Conservation (phyloP, 805 yeast species). For the Metschnikowia chrysomelidarum region DNA sequence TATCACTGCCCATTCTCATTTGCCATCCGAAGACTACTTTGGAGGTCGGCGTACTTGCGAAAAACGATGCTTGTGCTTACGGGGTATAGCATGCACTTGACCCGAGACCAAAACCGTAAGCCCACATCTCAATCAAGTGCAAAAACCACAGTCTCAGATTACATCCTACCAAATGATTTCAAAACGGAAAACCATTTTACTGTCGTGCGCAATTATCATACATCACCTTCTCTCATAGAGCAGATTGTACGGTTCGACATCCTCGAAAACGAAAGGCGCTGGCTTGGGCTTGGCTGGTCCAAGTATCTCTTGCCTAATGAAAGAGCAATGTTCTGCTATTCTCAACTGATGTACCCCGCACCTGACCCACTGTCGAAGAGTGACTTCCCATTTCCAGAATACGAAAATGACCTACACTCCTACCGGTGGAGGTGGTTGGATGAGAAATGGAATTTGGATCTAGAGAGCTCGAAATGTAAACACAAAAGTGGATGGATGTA, state of each 20-base stretch:
- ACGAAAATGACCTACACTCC: slow-evolving; percentile 33
- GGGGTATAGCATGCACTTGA: slow-evolving; percentile 32
- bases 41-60: slow-evolving; percentile 49
- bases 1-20: slow-evolving; percentile 50
- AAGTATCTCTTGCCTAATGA: slow-evolving; percentile 51
- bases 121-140: slow-evolving; percentile 7
- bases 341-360: slow-evolving; percentile 29
- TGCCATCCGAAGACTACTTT: slow-evolving; percentile 43
- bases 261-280: slow-evolving; percentile 57
- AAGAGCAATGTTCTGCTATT: slow-evolving; percentile 47
- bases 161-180: slow-evolving; percentile 12
- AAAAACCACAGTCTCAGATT: slow-evolving; percentile 17
- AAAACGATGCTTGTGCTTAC: slow-evolving; percentile 38
- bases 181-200: slow-evolving; percentile 31
- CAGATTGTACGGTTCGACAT: slow-evolving; percentile 51
- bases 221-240: slow-evolving; percentile 42
- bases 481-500: slow-evolving; percentile 53
- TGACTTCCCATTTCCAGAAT: slow-evolving; percentile 46
- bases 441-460: slow-evolving; percentile 48
- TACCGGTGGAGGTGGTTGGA: slow-evolving; percentile 61
- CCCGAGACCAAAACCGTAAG: slow-evolving; percentile 10
- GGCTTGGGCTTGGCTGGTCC: slow-evolving; percentile 64
- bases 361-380: slow-evolving; percentile 21
- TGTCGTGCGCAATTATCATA: slow-evolving; percentile 35
- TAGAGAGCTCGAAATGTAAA: slow-evolving; percentile 35